These are phyloP conservation scores for Aspergillus baeticus DNA, from an alignment of 495 filamentous ascomycete genomes.

Conservation along the genomic window DNA sequence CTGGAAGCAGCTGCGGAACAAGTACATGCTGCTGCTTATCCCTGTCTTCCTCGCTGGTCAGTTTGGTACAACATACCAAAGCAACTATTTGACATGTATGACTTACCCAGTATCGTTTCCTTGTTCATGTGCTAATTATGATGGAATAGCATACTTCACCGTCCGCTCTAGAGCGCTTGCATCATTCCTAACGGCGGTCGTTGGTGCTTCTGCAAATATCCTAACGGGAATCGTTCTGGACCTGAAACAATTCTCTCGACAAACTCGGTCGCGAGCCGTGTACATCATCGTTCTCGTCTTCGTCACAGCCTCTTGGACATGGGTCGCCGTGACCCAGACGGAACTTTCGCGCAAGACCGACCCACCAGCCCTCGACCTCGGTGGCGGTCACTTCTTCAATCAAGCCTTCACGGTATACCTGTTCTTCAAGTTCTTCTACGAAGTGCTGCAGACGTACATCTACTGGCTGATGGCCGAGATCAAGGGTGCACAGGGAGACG, in stretches of 20 bases:
- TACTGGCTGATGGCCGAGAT: slow-evolving; percentile 12
- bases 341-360: slow-evolving; percentile 8
- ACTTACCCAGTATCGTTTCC: neutral
- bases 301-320: slow-evolving; percentile 7
- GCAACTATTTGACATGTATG: slow-evolving; percentile 52
- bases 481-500: slow-evolving; percentile 9
- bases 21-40: slow-evolving; percentile 51
- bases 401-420: slow-evolving; percentile 3
- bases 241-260: neutral
- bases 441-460: slow-evolving; percentile 28
- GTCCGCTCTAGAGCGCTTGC: slow-evolving; percentile 54
- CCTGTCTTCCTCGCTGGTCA: slow-evolving; percentile 55
- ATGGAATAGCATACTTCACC: slow-evolving; percentile 51
- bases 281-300: slow-evolving; percentile 8
- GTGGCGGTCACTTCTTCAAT: slow-evolving; percentile 8
- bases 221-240: neutral
- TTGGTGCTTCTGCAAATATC: neutral
- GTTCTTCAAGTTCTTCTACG: slow-evolving; percentile 36
- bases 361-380: slow-evolving; percentile 4
- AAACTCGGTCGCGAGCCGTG: neutral
- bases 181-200: slow-evolving; percentile 6
- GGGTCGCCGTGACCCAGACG: neutral
- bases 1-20: slow-evolving; percentile 43
- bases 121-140: neutral
- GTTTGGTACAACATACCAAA: slow-evolving; percentile 54